A percentile compares a stretch with the other conserved stretches of the same genome.
phyloP scores from a whole-genome alignment of 176 grass and related monocot species.

The Elaeis guineensis region DNA sequence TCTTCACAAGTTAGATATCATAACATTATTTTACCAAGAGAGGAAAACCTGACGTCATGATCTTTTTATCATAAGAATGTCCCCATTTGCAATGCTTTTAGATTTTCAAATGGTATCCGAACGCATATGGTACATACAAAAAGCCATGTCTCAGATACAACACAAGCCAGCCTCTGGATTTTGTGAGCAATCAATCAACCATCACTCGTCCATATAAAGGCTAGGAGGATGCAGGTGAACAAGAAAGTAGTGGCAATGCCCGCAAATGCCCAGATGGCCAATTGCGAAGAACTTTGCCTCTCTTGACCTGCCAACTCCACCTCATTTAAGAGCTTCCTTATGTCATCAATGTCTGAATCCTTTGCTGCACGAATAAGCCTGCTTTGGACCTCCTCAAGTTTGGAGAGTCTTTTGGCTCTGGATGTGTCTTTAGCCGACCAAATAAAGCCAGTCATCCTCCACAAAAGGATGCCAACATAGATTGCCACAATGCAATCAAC shows the following conservation, averaged over 20 bases:
- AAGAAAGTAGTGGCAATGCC: constrained; percentile 43
- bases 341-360: constrained; percentile 62
- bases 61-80: no score
- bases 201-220: constrained; percentile 64
- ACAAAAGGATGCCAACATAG: constrained; percentile 73
- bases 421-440: constrained; percentile 45
- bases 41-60: no score
- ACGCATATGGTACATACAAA: no score
- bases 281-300: constrained; percentile 27
- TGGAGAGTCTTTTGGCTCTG: constrained; percentile 44
- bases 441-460: constrained; percentile 73
- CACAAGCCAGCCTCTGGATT: no score
- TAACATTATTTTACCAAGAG: no score
- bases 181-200: constrained; percentile 35
- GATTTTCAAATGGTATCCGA: no score
- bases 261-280: constrained; percentile 47
- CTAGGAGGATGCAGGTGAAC: constrained; percentile 46
- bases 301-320: constrained; percentile 57
- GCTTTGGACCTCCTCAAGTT: constrained; percentile 51
- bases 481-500: constrained; percentile 87
- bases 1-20: no score
- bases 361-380: constrained; percentile 51
- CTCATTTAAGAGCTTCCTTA: constrained; percentile 60
- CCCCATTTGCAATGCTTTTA: no score
- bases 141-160: no score